Evolutionary conservation across 805 yeast genomes (phyloP).

Genomic region (Saccharomycopsis fibuligera): DNA sequence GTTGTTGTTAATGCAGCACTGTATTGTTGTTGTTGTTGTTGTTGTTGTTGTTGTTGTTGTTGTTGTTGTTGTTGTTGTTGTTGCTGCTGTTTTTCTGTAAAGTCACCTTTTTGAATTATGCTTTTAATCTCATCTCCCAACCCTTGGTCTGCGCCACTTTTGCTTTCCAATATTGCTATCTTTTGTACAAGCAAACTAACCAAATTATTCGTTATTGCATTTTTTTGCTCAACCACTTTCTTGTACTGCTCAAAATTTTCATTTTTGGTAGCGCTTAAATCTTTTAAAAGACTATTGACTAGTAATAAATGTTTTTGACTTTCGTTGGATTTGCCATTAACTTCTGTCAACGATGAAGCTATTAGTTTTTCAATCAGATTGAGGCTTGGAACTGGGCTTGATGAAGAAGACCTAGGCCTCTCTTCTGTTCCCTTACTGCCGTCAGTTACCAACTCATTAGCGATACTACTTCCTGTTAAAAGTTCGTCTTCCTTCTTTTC

Average conservation of each 20-base stretch:
- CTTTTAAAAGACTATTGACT: not conserved
- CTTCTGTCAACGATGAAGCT: not conserved
- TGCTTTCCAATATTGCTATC: not conserved
- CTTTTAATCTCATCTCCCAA: not conserved
- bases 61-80: too few relatives aligned
- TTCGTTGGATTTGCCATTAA: not conserved
- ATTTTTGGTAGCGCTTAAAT: constrained; percentile 1
- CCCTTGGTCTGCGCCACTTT: not conserved
- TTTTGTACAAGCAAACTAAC: not conserved
- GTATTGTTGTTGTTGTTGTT: too few relatives aligned
- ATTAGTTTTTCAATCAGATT: not conserved
- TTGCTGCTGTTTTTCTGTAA: too few relatives aligned
- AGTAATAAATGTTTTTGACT: not conserved
- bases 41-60: too few relatives aligned
- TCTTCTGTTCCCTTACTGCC: not conserved
- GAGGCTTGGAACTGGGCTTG: not conserved
- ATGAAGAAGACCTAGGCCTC: not conserved
- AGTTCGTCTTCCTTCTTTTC: not conserved
- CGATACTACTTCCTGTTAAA: not conserved
- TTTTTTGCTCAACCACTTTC: not conserved
- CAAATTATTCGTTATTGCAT: not conserved
- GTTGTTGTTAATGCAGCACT: not conserved
- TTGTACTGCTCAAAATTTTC: not conserved
- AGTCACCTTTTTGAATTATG: not conserved
- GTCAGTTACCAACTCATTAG: not conserved